Evolutionary conservation across 164 flowering plant genomes (phyloP), one percentile per base, ranked within the genome.

Genomic region (Paratinospora sagittata): DNA sequence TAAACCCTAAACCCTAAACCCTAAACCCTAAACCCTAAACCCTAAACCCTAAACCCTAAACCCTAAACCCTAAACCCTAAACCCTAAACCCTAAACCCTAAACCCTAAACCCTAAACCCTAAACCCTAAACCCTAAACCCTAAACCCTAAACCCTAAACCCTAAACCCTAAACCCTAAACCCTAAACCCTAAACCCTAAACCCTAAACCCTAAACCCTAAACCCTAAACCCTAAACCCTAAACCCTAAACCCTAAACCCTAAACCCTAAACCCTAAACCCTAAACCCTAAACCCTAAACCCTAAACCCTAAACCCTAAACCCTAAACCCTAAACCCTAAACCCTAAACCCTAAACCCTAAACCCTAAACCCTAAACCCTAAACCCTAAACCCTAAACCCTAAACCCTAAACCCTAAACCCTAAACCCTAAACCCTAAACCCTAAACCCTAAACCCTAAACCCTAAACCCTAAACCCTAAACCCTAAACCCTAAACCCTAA

Each of bases 371-470:
- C 41, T 68, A 60, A 66, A 72, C 76, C 37, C 13, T 68, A 74
- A 36, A 68, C 72, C 43, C 24, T 68, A 74, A 58, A 68, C 68
- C 69, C 61, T 68, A 74, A 71, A 68, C 72, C 62, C 33, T 68
- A 74, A 64, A 66, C 72, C 69, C 43, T 61, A 36, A 74, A 68
- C 60, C 72, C 72, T 3, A 36, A 36, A 3, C 39, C 39, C 8
- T 3, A 36, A 70, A 63, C 73, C 73, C 52, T 33, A 64, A 75
- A 47, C 70, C 65, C 62, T 69, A 74, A 69, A 74, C 72, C 72
- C 71, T 72, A 76, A 76, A 77, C 73, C 73, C 73, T 68, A 76
- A 76, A 67, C 45, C 39, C 67, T 65, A 77, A 77, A 72, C 73
- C 73, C 69, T 69, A 73, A 77, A 72, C 36, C 69, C 73, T 52